These are phyloP conservation scores for Ajuga chamaepitys DNA, from an alignment of 257 asterid species.

Conservation along the genomic window DNA sequence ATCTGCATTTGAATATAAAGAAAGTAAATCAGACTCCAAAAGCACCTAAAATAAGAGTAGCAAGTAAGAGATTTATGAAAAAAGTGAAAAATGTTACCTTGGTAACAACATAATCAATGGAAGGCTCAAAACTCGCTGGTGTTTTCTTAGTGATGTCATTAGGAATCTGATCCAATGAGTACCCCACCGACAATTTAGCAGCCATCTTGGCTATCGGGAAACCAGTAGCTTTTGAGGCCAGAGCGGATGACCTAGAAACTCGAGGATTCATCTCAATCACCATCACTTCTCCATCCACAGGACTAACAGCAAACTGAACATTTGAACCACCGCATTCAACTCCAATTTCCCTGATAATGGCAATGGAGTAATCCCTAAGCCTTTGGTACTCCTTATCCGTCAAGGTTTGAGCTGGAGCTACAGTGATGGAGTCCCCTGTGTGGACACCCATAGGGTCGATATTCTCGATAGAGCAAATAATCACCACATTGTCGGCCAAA, in stretches of 20 bases:
- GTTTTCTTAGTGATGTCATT: conserved; percentile 96
- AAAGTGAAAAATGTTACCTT: conserved; percentile 44
- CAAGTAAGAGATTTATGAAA: not conserved
- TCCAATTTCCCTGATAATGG: conserved; percentile 96
- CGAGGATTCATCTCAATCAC: conserved; percentile 98
- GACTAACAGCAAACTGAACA: conserved; percentile 92
- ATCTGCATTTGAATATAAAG: too few species aligned
- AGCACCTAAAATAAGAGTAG: not conserved
- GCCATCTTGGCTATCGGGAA: conserved; percentile 99
- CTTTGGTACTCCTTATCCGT: conserved; percentile 95
- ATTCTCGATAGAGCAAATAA: conserved; percentile 96
- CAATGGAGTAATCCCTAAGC: conserved; percentile 91
- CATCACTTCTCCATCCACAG: conserved; percentile 97
- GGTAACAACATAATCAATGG: conserved; percentile 93
- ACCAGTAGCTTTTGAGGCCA: conserved; percentile 99
- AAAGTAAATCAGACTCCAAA: too few species aligned
- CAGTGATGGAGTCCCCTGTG: conserved; percentile 96
- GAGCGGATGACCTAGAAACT: conserved; percentile 92
- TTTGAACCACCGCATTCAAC: conserved; percentile 99
- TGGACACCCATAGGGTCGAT: conserved; percentile 98
- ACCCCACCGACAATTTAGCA: conserved; percentile 94
- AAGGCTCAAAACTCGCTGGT: conserved; percentile 99
- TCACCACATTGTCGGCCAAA: conserved; percentile 96
- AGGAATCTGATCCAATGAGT: conserved; percentile 92
- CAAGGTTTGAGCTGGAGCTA: conserved; percentile 98